Evolutionary conservation across 768 basidiomycete species (phyloP), one percentile per base, ranked within the genome.

Genomic region (Hygrophoropsis aurantiaca): DNA sequence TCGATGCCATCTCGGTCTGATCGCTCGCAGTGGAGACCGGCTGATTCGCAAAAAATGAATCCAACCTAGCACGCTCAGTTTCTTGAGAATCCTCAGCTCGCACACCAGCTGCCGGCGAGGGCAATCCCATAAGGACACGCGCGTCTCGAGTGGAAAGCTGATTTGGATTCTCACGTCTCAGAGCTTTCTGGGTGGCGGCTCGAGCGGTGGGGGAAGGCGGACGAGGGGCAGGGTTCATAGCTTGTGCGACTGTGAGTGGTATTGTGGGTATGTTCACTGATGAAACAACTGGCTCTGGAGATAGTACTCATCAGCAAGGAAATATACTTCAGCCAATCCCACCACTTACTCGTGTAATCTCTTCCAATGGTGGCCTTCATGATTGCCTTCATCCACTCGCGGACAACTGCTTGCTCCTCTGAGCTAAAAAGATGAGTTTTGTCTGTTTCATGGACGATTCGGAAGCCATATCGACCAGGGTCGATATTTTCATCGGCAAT

Each of bases 301-400:
- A 44, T 33, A 21, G 16, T n/a, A 30, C 24, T 33, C 11, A 43
- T 60, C 33, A 68, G 58, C 36, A 42, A 47, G 30, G 52, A 25
- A 36, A 50, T 19, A 36, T 13, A 23, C 20, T 4, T 16, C 34
- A 36, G 27, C 8, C 40, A 24, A 42, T 21, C 10, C 6, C 34
- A 38, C 46, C 32, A 74, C 86, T 32, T 58, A 94, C 93, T 87
- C 8, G 86, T 79, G 61, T 94, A 97, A 64, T 98, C 97, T 46
- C 97, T 75, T 8, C 82, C 86, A 56, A 99, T 99, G 11, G 95
- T 97, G 2, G 95, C 92, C 65, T 98, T 99, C 92, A 98, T 97
- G 55, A 99, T 82, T 7, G 94, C 92, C 72, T 98, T 99, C 97
- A 98, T 98, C 95, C 97, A 98, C 54, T 92, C 92, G n/a, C 97